Evolutionary conservation across 768 basidiomycete genomes (phyloP).

Genomic region (Boletus subcaerulescens): DNA sequence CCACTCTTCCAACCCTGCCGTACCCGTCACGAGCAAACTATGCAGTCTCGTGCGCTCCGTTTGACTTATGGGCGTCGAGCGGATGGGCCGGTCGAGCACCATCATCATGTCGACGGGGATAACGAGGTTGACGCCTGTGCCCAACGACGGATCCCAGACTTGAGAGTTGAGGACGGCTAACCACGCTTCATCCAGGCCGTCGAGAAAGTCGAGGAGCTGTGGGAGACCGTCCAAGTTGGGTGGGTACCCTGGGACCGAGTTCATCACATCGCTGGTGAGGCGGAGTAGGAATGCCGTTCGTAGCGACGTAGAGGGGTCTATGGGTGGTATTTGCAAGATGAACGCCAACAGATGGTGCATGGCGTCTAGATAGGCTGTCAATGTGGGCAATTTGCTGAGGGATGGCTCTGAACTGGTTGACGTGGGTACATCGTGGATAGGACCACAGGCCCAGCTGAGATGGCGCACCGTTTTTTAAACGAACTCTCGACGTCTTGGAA

Average conservation of each 20-base stretch:
- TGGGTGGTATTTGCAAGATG: slow-evolving; percentile 71
- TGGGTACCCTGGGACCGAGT: slow-evolving; percentile 59
- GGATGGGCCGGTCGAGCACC: slow-evolving; percentile 25
- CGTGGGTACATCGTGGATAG: background rate
- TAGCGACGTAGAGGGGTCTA: slow-evolving; percentile 65
- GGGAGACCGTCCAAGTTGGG: slow-evolving; percentile 43
- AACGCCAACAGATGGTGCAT: slow-evolving; percentile 55
- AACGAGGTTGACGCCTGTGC: slow-evolving; percentile 40
- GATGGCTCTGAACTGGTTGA: slow-evolving; percentile 28
- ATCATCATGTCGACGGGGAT: slow-evolving; percentile 38
- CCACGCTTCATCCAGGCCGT: slow-evolving; percentile 77
- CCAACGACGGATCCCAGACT: slow-evolving; percentile 58
- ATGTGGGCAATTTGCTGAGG: slow-evolving; percentile 52
- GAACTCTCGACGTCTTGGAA: slow-evolving; percentile 66
- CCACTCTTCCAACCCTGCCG: slow-evolving; percentile 69
- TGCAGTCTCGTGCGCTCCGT: slow-evolving; percentile 71
- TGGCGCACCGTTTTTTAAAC: slow-evolving; percentile 72
- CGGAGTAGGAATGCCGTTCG: slow-evolving; percentile 68
- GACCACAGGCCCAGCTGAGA: background rate
- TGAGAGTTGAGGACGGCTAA: slow-evolving; percentile 59
- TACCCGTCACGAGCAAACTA: slow-evolving; percentile 62
- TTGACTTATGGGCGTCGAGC: slow-evolving; percentile 53
- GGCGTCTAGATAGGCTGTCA: slow-evolving; percentile 57
- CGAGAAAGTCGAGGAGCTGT: slow-evolving; percentile 61
- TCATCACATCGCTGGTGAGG: slow-evolving; percentile 64